phyloP scores from a whole-genome alignment of 345 rosid species.

The Noccaea bulbosa region DNA sequence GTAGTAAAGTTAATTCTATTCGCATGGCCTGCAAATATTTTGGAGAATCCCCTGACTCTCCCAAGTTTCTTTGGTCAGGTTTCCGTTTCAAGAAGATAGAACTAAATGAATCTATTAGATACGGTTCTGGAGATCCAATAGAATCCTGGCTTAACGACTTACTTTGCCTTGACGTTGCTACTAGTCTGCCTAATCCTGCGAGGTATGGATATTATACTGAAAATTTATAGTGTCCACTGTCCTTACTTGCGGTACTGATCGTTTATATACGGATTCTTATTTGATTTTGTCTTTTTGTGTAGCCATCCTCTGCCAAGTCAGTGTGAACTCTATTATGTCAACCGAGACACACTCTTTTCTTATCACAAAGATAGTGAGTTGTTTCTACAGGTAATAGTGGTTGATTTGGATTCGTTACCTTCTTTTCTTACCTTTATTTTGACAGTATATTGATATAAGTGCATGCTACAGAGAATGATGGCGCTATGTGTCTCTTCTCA shows the following conservation, averaged over 20 bases:
- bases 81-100: slow-evolving; percentile 90
- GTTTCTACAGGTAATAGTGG: slow-evolving; percentile 71
- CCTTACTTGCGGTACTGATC: neutral
- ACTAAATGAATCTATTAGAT: slow-evolving; percentile 91
- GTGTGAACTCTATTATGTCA: slow-evolving; percentile 90
- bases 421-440: slow-evolving; percentile 13
- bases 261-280: neutral
- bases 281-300: slow-evolving; percentile 32
- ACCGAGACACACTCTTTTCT: slow-evolving; percentile 92
- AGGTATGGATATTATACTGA: slow-evolving; percentile 31
- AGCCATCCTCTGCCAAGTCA: slow-evolving; percentile 84
- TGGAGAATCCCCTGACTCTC: slow-evolving; percentile 19
- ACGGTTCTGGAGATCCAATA: slow-evolving; percentile 90
- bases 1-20: neutral
- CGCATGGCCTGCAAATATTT: neutral
- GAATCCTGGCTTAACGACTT: slow-evolving; percentile 92
- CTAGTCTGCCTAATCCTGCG: slow-evolving; percentile 62
- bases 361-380: slow-evolving; percentile 90
- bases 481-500: slow-evolving; percentile 94
- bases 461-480: slow-evolving; percentile 87
- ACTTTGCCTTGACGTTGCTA: slow-evolving; percentile 89
- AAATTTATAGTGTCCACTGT: slow-evolving; percentile 1
- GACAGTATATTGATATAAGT: slow-evolving; percentile 36
- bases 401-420: neutral
- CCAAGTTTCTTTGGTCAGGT: slow-evolving; percentile 50